These are phyloP conservation scores for Wickerhamomyces chambardii DNA, from an alignment of 805 yeast species.

Conservation along the genomic window DNA sequence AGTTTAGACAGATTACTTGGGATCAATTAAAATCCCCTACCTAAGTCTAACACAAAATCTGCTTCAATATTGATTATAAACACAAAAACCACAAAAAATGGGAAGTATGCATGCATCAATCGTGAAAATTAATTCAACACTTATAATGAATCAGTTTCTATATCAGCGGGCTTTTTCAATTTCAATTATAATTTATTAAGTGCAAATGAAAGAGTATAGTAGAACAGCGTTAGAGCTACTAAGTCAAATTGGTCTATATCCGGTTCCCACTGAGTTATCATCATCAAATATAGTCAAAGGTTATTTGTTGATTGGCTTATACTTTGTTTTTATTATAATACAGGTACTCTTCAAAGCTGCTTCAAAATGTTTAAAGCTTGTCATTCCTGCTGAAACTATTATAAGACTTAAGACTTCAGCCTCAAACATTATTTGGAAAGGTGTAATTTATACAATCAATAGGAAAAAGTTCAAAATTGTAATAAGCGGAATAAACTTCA, in stretches of 20 bases:
- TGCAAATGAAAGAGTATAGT: neutral
- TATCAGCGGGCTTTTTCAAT: no score
- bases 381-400: neutral
- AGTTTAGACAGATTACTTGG: no score
- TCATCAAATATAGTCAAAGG: neutral
- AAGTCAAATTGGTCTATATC: conserved; percentile 2
- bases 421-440: conserved; percentile 9
- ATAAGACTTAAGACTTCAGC: neutral
- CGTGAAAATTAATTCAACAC: no score
- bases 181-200: no score
- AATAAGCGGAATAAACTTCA: conserved; percentile 15
- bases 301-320: neutral
- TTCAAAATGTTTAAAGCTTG: neutral
- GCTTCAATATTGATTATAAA: no score
- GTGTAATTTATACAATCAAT: conserved; percentile 11
- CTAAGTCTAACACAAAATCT: no score
- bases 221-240: conserved; percentile 1
- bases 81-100: no score
- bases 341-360: no score
- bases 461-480: conserved; percentile 16
- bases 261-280: neutral
- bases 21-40: no score
- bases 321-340: neutral
- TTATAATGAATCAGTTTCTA: no score
- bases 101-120: no score